phyloP scores from a whole-genome alignment of 352 stramenopile genomes.

The Globisporangium spinosum region DNA sequence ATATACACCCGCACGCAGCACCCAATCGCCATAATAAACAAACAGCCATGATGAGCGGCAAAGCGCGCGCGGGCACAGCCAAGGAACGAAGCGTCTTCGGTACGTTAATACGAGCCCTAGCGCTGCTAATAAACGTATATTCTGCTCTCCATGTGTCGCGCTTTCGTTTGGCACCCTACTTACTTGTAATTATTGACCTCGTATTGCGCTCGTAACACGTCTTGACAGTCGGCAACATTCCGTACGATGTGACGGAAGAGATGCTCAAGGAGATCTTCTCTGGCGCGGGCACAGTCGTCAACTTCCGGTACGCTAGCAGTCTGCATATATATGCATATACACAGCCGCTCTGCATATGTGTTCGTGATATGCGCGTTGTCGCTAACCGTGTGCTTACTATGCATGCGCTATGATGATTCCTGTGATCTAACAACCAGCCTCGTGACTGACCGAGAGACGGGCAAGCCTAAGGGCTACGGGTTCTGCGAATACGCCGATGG shows the following conservation, averaged over 20 bases:
- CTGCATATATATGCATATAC: background rate
- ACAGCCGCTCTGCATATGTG: background rate
- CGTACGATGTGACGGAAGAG: constrained; percentile 86
- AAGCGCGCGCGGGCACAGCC: constrained; percentile 55
- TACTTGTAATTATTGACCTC: constrained; percentile 9
- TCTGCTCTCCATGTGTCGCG: background rate
- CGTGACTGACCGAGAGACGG: constrained; percentile 79
- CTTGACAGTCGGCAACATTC: constrained; percentile 79
- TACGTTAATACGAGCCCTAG: constrained; percentile 26
- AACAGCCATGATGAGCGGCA: constrained; percentile 27
- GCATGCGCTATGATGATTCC: background rate
- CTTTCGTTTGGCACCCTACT: constrained; percentile 10
- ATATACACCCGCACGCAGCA: background rate
- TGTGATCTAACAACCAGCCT: constrained; percentile 31
- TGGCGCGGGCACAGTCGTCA: constrained; percentile 74
- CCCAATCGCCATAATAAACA: constrained; percentile 3
- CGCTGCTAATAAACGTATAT: background rate
- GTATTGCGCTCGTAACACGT: constrained; percentile 5
- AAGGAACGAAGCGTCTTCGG: constrained; percentile 88
- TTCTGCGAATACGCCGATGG: constrained; percentile 86
- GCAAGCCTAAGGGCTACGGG: constrained; percentile 83
- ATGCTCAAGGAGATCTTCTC: constrained; percentile 88
- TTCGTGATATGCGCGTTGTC: background rate
- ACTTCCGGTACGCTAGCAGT: constrained; percentile 56
- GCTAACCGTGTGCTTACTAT: background rate